Conservation (phyloP, 139 green algal species). For the Asterochloris sp. region DNA sequence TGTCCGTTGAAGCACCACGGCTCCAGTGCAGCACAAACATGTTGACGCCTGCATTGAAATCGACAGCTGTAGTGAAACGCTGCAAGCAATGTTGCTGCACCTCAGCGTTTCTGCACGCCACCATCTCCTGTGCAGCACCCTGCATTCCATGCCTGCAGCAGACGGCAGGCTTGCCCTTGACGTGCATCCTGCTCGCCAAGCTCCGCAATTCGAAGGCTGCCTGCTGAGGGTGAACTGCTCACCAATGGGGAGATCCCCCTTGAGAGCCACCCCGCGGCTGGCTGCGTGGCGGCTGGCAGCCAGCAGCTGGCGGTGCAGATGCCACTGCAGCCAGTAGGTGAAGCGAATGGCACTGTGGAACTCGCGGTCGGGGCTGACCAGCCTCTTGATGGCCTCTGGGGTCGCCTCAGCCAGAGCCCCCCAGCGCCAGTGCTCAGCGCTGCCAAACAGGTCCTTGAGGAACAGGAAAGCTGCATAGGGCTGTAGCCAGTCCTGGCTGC, state of each 20-base stretch:
- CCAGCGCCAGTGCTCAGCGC: constrained; percentile 89
- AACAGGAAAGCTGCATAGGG: constrained; percentile 90
- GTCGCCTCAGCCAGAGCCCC: constrained; percentile 53
- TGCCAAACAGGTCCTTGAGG: constrained; percentile 84
- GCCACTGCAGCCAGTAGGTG: constrained; percentile 77
- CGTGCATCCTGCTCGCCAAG: too few species aligned
- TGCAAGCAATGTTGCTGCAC: too few species aligned
- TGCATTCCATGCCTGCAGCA: too few species aligned
- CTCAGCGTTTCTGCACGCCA: too few species aligned
- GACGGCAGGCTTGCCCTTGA: too few species aligned
- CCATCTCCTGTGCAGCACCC: too few species aligned
- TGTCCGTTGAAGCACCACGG: too few species aligned
- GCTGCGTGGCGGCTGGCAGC: constrained; percentile 62
- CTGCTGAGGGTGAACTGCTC: background rate
- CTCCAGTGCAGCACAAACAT: too few species aligned
- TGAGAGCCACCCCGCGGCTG: constrained; percentile 72
- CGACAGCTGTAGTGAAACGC: too few species aligned
- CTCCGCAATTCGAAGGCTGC: too few species aligned
- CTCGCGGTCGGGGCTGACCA: constrained; percentile 46
- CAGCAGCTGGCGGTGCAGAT: constrained; percentile 84
- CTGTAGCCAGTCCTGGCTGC: constrained; percentile 79
- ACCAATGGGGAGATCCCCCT: constrained; percentile 96
- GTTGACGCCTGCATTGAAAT: too few species aligned
- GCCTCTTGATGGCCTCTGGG: constrained; percentile 44
- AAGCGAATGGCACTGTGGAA: constrained; percentile 56